Evolutionary conservation across 106 monocot genomes (phyloP), one percentile per base, ranked within the genome.

Genomic region (Alisma plantagoaquatica): DNA sequence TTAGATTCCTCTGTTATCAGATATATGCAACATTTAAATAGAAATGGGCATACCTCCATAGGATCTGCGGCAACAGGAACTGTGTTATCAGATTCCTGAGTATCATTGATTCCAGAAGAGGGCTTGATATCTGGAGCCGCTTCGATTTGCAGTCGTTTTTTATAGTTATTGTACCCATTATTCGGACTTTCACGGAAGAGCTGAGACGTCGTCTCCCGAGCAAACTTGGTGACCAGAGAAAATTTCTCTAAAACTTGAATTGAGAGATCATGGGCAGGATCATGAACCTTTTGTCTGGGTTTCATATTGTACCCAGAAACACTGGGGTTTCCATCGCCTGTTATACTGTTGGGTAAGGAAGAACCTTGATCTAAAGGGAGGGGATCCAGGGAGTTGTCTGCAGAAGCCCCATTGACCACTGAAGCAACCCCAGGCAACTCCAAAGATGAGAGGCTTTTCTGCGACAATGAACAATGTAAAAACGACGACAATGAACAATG

Each of bases 161-260:
- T 82, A 74, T 79, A 59, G 26, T 46, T 31, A 43, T 54, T 57
- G 31, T 52, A 49, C 24, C 60, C 61, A 74, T 56, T 79, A 60
- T 56, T 71, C 10, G 83, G 68, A 66, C 48, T 80, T 50, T 98
- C 98, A 54, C 81, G 68, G 45, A 98, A 90, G 10, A 98, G 53
- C 18, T 78, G 80, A n/a, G 98, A 76, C 28, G 98, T 90, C 35
- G 98, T 82, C 41, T 90, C 98, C 44, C 98, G 84, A 35, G 98
- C 90, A 79, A 98, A 90, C 65, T 79, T 98, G 33, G 98, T 98
- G 48, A 98, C 78, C 9, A 98, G 74, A 35, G 98, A 98, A 67
- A 98, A 98, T 65, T 98, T 98, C 68, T 98, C 98, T 70, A 98
- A 61, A 2, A 98, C 98, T 49, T 98, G 98, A 42, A 98, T 81